These are phyloP conservation scores for Neurospora africana DNA, from an alignment of 495 filamentous ascomycete genomes.

Conservation along the genomic window DNA sequence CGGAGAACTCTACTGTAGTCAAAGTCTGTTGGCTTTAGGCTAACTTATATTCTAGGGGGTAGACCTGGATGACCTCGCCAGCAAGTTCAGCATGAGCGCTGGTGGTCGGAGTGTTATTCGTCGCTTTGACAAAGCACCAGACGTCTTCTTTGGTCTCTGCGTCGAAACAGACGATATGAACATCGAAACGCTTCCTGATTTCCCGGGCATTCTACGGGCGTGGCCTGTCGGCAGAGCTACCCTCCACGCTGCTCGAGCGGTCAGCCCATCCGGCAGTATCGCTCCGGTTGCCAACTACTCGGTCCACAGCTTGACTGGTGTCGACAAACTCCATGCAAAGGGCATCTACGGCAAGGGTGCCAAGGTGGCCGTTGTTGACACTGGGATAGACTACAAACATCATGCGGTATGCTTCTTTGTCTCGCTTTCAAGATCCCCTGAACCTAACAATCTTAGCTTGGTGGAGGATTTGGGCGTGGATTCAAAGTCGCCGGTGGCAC, in stretches of 20 bases:
- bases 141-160: conserved; percentile 23
- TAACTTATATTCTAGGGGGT: not conserved
- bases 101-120: conserved; percentile 12
- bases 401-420: conserved; percentile 19
- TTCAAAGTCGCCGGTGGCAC: conserved; percentile 27
- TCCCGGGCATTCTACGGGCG: conserved; percentile 15
- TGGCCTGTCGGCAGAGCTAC: conserved; percentile 18
- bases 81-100: not conserved
- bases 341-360: conserved; percentile 23
- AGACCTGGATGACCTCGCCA: conserved; percentile 1
- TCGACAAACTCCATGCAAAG: conserved; percentile 20
- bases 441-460: conserved; percentile 11
- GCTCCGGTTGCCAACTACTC: conserved; percentile 18
- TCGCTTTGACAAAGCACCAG: conserved; percentile 18
- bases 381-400: conserved; percentile 36
- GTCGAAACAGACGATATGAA: conserved; percentile 16
- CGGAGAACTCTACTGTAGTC: accelerated
- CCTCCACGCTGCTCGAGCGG: conserved; percentile 1
- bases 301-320: conserved; percentile 20
- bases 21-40: not conserved
- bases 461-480: conserved; percentile 25
- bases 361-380: conserved; percentile 28
- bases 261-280: conserved; percentile 11
- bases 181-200: conserved; percentile 12
- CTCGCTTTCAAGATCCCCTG: not conserved